Percentiles rank a stretch among this genome's conserved stretches.
These are phyloP conservation scores for Oxytropis ochrocephala DNA, from an alignment of 306 rosid genomes.

Conservation along the genomic window DNA sequence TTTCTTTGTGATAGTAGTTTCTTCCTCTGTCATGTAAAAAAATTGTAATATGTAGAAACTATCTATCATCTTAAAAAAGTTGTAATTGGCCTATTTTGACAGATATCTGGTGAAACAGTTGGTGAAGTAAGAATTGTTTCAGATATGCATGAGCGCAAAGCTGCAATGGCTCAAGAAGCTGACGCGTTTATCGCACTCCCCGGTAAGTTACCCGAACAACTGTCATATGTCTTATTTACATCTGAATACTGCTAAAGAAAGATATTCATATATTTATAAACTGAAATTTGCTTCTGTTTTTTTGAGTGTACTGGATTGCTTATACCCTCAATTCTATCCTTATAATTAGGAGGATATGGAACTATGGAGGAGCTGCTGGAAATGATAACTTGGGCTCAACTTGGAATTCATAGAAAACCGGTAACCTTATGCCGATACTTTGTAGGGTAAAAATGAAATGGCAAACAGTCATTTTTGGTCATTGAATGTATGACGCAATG, in stretches of 20 bases:
- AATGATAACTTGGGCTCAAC: constrained; percentile 91
- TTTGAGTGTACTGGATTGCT: background rate
- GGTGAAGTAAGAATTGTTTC: constrained; percentile 89
- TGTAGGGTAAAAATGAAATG: background rate
- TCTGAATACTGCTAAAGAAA: background rate
- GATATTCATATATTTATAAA: background rate
- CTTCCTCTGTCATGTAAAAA: background rate
- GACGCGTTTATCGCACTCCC: constrained; percentile 97
- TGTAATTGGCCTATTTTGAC: constrained; percentile 27
- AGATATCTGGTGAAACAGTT: constrained; percentile 88
- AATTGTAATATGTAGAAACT: background rate
- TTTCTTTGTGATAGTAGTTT: background rate
- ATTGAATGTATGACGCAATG: too few species aligned
- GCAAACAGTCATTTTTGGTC: too few species aligned
- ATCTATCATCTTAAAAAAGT: background rate
- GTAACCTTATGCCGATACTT: constrained; percentile 27
- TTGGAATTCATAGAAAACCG: constrained; percentile 83
- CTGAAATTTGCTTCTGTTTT: background rate
- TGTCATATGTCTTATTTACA: background rate
- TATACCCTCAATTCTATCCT: background rate
- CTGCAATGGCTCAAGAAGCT: constrained; percentile 85
- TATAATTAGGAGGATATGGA: constrained; percentile 74
- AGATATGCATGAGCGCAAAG: constrained; percentile 98
- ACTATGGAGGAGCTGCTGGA: constrained; percentile 88
- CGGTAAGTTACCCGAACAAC: constrained; percentile 41